Percentiles rank a stretch among this genome's conserved stretches.
Evolutionary conservation across 805 yeast species (phyloP).

Genomic region (Grigorovia humatica): DNA sequence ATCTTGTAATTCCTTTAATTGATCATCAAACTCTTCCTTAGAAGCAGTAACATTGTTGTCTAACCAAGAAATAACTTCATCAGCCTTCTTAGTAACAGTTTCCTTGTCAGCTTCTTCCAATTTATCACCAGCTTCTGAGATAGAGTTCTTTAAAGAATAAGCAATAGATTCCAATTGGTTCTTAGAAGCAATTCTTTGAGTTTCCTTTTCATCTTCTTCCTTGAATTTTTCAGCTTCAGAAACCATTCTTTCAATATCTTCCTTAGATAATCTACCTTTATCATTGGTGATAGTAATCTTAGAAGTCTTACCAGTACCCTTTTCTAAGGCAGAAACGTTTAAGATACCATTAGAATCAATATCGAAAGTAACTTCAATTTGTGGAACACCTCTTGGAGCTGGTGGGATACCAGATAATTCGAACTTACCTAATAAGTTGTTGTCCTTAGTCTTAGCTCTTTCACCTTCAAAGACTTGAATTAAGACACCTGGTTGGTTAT

Average conservation of each 20-base stretch:
- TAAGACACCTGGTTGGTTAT: constrained; percentile 98
- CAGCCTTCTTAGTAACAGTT: constrained; percentile 71
- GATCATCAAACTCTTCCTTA: constrained; percentile 84
- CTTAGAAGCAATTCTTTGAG: constrained; percentile 87
- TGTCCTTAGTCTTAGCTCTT: constrained; percentile 93
- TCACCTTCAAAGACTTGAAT: constrained; percentile 99
- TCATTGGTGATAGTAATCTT: constrained; percentile 97
- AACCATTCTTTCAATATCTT: constrained; percentile 96
- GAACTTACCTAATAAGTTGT: constrained; percentile 94
- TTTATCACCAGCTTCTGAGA: constrained; percentile 72
- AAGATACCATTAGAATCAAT: constrained; percentile 96
- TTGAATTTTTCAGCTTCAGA: constrained; percentile 95
- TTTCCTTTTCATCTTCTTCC: constrained; percentile 93
- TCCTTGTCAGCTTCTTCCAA: constrained; percentile 63
- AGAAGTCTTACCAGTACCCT: constrained; percentile 96
- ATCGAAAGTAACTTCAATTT: constrained; percentile 94
- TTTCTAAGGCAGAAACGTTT: constrained; percentile 94
- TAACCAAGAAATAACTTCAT: constrained; percentile 81
- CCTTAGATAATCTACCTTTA: constrained; percentile 97
- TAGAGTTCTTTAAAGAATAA: constrained; percentile 81
- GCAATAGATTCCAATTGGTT: constrained; percentile 94
- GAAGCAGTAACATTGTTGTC: constrained; percentile 88
- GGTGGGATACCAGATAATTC: constrained; percentile 96
- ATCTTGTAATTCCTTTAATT: constrained; percentile 94
- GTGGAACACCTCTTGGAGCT: constrained; percentile 98